phyloP scores from a whole-genome alignment of 176 grass and related monocot genomes.

The Musa acuminata region DNA sequence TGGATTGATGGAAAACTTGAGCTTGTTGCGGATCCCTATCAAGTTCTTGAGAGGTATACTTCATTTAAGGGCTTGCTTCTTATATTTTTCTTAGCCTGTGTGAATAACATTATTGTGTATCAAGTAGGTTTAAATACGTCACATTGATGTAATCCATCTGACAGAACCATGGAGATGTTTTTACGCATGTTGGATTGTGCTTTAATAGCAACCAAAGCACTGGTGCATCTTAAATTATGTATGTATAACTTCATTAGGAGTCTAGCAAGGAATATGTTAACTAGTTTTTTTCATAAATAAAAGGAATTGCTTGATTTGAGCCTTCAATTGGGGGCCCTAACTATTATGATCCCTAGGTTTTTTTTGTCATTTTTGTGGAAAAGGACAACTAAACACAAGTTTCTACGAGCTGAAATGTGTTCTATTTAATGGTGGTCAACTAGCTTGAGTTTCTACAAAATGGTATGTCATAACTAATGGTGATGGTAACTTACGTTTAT shows the following conservation, averaged over 20 bases:
- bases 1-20: conserved; percentile 99
- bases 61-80: not conserved
- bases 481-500: no score
- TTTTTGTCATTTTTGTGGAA: no score
- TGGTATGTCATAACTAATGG: no score
- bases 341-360: no score
- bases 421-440: no score
- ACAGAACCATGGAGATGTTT: not conserved
- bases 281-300: not conserved
- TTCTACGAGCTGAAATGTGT: no score
- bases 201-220: not conserved
- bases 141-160: no score
- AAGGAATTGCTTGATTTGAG: not conserved
- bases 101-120: not conserved
- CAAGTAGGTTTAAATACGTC: not conserved
- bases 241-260: no score
- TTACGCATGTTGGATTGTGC: not conserved
- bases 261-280: not conserved
- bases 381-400: no score
- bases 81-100: not conserved
- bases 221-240: no score
- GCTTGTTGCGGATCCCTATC: conserved; percentile 80
- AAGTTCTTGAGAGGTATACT: conserved; percentile 84
- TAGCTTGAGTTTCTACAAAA: no score
- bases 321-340: not conserved